Conservation (phyloP, 345 rosid species). For the Eucalyptus guilfoylei region DNA sequence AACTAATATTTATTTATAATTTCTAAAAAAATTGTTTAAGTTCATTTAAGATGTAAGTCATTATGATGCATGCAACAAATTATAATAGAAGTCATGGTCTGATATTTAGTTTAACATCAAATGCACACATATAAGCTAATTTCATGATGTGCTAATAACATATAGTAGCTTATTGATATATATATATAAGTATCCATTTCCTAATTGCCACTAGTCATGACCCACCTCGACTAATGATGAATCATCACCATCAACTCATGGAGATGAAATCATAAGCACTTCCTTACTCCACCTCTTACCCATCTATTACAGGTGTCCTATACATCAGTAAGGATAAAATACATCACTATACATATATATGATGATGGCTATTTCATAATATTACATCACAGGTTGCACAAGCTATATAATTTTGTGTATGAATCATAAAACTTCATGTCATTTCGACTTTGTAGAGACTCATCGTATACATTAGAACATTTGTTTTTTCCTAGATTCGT, state of each 20-base stretch:
- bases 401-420: too few relatives aligned
- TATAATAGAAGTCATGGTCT: background rate
- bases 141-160: background rate
- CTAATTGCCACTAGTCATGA: background rate
- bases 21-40: too few relatives aligned
- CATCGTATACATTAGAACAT: accelerated
- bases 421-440: background rate
- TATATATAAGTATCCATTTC: background rate
- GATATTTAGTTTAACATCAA: background rate
- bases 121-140: background rate
- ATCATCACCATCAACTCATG: background rate
- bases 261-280: background rate
- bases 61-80: background rate
- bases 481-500: background rate
- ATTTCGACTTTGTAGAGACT: background rate
- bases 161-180: accelerated
- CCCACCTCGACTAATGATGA: background rate
- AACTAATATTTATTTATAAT: too few relatives aligned
- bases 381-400: too few relatives aligned
- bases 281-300: background rate
- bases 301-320: background rate
- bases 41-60: background rate
- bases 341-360: background rate
- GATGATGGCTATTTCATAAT: background rate
- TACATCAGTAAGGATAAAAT: too few relatives aligned